Conservation (phyloP, 805 yeast species). For the Zygosaccharomyces pseudorouxii region DNA sequence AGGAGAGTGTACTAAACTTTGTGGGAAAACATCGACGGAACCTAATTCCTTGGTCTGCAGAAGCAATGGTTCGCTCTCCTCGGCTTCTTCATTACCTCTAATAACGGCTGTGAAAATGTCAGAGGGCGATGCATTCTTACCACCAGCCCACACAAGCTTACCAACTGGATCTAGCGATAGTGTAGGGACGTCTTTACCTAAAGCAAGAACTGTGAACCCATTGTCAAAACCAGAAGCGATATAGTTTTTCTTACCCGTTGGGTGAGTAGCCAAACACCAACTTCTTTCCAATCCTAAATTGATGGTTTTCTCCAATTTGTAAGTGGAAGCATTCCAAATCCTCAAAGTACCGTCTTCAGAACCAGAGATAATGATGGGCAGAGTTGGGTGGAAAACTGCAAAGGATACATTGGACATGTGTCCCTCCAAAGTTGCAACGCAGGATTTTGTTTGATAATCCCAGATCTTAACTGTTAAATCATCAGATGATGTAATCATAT, state of each 20-base stretch:
- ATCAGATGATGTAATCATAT: conserved; percentile 85
- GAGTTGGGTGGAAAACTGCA: conserved; percentile 96
- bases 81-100: conserved; percentile 59
- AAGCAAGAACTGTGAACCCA: conserved; percentile 80
- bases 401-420: conserved; percentile 92
- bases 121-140: conserved; percentile 55
- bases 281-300: conserved; percentile 92
- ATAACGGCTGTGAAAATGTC: conserved; percentile 84
- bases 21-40: conserved; percentile 89
- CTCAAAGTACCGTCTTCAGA: conserved; percentile 94
- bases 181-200: conserved; percentile 93
- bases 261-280: conserved; percentile 85
- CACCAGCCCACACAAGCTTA: conserved; percentile 75
- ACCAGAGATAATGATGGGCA: conserved; percentile 92
- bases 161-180: conserved; percentile 91
- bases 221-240: conserved; percentile 93
- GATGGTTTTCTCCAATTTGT: conserved; percentile 85
- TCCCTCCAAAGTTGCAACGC: conserved; percentile 91
- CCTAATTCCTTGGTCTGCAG: conserved; percentile 88
- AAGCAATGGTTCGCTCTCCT: conserved; percentile 77
- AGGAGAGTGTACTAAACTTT: conserved; percentile 83
- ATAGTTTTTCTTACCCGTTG: conserved; percentile 59
- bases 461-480: conserved; percentile 84
- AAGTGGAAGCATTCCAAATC: conserved; percentile 92
- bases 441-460: conserved; percentile 96